Base-by-base conservation (phyloP, 306 rosid species). In the Cucumis sativus region DNA sequence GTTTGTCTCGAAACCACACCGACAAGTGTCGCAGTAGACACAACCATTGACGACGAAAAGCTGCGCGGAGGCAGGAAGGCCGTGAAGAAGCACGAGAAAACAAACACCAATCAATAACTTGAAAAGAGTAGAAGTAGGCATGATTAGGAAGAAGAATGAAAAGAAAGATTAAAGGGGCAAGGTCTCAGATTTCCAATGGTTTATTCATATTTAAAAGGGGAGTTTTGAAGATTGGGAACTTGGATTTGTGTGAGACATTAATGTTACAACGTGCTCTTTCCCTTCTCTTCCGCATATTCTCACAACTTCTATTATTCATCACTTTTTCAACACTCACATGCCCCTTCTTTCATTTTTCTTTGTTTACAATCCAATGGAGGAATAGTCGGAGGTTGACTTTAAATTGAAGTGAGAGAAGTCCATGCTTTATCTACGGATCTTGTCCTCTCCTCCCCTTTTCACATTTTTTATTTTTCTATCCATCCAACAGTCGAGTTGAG, bases 21-120 rank as follows among this genome's bases (percentile, higher is more conserved):
- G 94, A 78, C 96, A 92, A 6, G 91, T 92, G 79, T 92, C 97
- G 12, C 97, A 92, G 76, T 92, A 92, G 85, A 89, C 87, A 6
- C 23, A 67, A 52, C 96, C 98, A 15, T 59, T 43, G 55, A 87
- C 30, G 28, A 8, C 45, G 82, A 81, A 87, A 28, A 84, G 79
- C 20, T 74, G 69, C 63, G 85, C 35, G 16, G 17, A 25, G 40
- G 61, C 41, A 21, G 49, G 14, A 4, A 9, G 54, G 54, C 54
- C 54, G 1, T 47, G 54, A 47, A 47, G 54, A 0, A 47, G 54
- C 14, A 13, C 16, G 5, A 47, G 54, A 47, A 47, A 41, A 25
- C 57, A 45, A 21, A 69, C 12, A 51, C 37, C n/a, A 69, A 69
- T 6, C 1, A 45, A 45, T 9, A 43, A 6, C 1, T 17, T 17